Conservation (phyloP, 768 basidiomycete species). For the Macrolepiota fuliginosa region DNA sequence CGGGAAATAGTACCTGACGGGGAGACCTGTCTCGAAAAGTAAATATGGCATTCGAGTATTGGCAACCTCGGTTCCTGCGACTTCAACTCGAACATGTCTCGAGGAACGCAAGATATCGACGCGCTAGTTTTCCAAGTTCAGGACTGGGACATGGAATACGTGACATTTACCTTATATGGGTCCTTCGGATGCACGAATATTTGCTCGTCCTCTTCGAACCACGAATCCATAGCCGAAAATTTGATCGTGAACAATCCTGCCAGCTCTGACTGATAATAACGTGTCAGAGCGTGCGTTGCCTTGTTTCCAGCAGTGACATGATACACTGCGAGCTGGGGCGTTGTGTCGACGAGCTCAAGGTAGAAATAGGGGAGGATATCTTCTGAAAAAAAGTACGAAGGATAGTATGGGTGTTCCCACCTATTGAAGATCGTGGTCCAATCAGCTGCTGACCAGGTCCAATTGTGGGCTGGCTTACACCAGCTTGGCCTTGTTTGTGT, state of each 20-base stretch:
- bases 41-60: constrained; percentile 53
- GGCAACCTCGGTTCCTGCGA: constrained; percentile 61
- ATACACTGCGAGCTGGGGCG: constrained; percentile 31
- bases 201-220: constrained; percentile 71
- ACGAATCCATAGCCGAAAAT: constrained; percentile 52
- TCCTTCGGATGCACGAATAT: constrained; percentile 63
- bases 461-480: constrained; percentile 40
- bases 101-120: constrained; percentile 61
- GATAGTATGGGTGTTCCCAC: constrained; percentile 55
- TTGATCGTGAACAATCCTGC: constrained; percentile 46
- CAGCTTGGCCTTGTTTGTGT: constrained; percentile 54
- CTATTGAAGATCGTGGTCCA: constrained; percentile 19
- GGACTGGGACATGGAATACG: background rate
- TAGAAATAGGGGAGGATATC: constrained; percentile 43
- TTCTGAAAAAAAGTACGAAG: constrained; percentile 50
- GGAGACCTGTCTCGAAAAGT: constrained; percentile 57
- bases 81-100: constrained; percentile 56
- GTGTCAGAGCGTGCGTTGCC: constrained; percentile 28
- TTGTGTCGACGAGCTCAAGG: constrained; percentile 29
- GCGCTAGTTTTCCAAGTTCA: constrained; percentile 36
- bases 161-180: constrained; percentile 57
- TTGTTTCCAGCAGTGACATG: constrained; percentile 44
- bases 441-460: background rate
- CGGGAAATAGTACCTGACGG: constrained; percentile 59
- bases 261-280: constrained; percentile 31